Conservation (phyloP, 1,284 basidiomycete genomes). For the Mixia osmundae region DNA sequence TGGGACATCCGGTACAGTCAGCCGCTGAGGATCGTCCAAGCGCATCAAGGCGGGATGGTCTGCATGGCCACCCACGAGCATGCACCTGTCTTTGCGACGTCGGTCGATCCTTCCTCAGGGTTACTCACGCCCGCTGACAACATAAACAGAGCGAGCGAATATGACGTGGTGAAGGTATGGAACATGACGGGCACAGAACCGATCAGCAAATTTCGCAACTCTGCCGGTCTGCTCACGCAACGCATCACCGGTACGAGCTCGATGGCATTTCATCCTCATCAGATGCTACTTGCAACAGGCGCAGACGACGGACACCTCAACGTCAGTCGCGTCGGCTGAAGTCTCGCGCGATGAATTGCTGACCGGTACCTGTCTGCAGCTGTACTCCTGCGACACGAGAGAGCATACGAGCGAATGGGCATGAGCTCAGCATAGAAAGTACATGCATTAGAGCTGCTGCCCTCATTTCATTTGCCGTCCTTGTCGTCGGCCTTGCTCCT, state of each 20-base stretch:
- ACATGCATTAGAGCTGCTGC: not conserved
- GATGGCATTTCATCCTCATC: constrained; percentile 18
- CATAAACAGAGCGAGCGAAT: constrained; percentile 7
- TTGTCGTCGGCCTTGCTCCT: too few species aligned
- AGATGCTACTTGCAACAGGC: constrained; percentile 15
- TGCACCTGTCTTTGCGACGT: constrained; percentile 69
- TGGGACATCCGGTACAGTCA: constrained; percentile 69
- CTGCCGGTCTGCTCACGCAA: constrained; percentile 2
- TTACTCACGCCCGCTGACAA: not conserved
- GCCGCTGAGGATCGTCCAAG: constrained; percentile 40
- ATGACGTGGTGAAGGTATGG: constrained; percentile 17
- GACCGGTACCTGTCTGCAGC: not conserved
- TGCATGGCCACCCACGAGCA: constrained; percentile 71
- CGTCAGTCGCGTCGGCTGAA: constrained; percentile 3
- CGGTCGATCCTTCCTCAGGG: constrained; percentile 21
- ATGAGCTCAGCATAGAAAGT: not conserved
- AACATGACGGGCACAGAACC: constrained; percentile 14
- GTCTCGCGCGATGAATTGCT: not conserved
- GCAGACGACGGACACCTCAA: constrained; percentile 7
- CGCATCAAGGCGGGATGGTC: constrained; percentile 48
- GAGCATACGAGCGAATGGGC: not conserved
- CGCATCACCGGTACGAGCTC: constrained; percentile 1
- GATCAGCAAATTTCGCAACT: constrained; percentile 16
- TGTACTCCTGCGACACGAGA: not conserved
- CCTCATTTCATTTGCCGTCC: not conserved